These are phyloP conservation scores for Niebla homalea DNA, from an alignment of 495 filamentous ascomycete genomes.

Conservation along the genomic window DNA sequence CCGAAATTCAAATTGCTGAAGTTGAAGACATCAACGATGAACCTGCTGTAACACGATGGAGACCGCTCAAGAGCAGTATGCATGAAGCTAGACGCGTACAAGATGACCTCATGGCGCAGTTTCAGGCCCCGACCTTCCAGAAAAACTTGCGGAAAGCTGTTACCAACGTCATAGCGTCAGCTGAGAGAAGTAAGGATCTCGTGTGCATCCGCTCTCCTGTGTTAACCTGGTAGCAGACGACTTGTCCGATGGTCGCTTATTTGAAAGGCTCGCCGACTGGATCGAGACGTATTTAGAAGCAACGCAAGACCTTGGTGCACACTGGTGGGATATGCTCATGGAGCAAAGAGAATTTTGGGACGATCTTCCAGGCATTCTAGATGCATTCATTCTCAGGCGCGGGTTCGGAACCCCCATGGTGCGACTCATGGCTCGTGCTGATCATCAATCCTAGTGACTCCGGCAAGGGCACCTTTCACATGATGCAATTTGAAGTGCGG, in stretches of 20 bases:
- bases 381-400: conserved; percentile 29
- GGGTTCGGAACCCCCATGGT: not conserved
- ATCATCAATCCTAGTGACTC: not conserved
- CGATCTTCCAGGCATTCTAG: conserved; percentile 31
- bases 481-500: not conserved
- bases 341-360: conserved; percentile 42
- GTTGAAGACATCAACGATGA: conserved; percentile 42
- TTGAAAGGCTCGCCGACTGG: conserved; percentile 20
- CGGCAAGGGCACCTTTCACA: not conserved
- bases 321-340: conserved; percentile 21
- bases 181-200: conserved; percentile 32
- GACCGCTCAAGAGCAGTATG: conserved; percentile 20
- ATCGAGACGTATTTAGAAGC: conserved; percentile 17
- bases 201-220: too few species aligned
- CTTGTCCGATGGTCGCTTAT: conserved; percentile 17
- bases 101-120: conserved; percentile 10
- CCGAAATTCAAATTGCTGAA: conserved; percentile 42
- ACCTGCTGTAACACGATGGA: conserved; percentile 32
- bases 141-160: conserved; percentile 26
- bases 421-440: not conserved
- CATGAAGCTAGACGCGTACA: conserved; percentile 9
- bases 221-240: conserved; percentile 22
- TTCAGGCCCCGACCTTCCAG: conserved; percentile 10
- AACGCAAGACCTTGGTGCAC: conserved; percentile 11
- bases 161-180: conserved; percentile 21